These are phyloP conservation scores for Xylariaceae sp. DNA, from an alignment of 2,329 filamentous ascomycete species.

Conservation along the genomic window DNA sequence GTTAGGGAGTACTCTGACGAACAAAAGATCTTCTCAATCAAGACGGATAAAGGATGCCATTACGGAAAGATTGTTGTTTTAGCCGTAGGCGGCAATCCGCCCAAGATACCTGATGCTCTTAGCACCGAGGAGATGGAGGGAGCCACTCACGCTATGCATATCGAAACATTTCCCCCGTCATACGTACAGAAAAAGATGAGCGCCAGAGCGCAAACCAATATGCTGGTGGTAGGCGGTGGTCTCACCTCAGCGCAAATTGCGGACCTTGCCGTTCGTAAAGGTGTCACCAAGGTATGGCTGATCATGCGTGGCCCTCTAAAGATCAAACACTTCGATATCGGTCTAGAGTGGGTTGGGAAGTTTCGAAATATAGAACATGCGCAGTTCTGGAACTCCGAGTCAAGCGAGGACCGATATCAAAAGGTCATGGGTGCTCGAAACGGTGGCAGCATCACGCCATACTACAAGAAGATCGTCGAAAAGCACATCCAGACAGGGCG, in stretches of 20 bases:
- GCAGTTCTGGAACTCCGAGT: slow-evolving; percentile 71
- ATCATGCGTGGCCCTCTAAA: slow-evolving; percentile 58
- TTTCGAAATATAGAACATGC: slow-evolving; percentile 75
- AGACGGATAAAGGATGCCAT: slow-evolving; percentile 49
- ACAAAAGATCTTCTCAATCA: slow-evolving; percentile 61
- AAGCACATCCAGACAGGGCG: slow-evolving; percentile 50
- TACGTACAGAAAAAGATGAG: slow-evolving; percentile 51
- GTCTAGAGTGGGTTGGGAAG: slow-evolving; percentile 75
- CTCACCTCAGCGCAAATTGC: slow-evolving; percentile 71
- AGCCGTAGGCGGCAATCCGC: slow-evolving; percentile 64
- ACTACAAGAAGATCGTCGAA: slow-evolving; percentile 63
- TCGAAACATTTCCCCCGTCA: slow-evolving; percentile 53
- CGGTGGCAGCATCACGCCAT: slow-evolving; percentile 72
- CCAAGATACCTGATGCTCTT: slow-evolving; percentile 40
- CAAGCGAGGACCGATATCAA: slow-evolving; percentile 62
- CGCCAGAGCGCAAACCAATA: slow-evolving; percentile 48
- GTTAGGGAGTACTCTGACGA: slow-evolving; percentile 43
- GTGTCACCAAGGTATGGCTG: slow-evolving; percentile 65
- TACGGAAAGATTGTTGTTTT: slow-evolving; percentile 63
- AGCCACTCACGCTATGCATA: slow-evolving; percentile 58
- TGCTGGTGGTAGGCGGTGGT: slow-evolving; percentile 71
- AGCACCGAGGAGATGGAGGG: slow-evolving; percentile 35
- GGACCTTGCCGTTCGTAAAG: slow-evolving; percentile 60
- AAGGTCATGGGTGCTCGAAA: slow-evolving; percentile 64
- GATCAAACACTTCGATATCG: slow-evolving; percentile 75